A percentile compares a stretch with the other conserved stretches of the same genome.
Evolutionary conservation across 2,329 filamentous ascomycete species (phyloP).

Genomic region (Phaeosphaeria sp.): DNA sequence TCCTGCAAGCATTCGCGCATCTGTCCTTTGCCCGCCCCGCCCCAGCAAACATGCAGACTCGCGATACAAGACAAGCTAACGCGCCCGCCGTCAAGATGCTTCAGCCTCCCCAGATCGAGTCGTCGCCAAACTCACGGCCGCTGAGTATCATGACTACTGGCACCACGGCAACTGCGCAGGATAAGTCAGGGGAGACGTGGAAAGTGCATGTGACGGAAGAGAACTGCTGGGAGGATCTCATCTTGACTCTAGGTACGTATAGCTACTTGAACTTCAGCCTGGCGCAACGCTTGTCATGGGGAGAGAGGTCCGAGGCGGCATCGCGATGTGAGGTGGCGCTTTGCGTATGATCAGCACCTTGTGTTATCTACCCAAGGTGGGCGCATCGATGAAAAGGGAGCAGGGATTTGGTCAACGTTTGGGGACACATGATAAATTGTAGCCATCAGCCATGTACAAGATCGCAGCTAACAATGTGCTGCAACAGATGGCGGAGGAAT

Average conservation of each 20-base stretch:
- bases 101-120: constrained; percentile 9
- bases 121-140: constrained; percentile 36
- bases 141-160: constrained; percentile 44
- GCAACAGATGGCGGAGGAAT: constrained; percentile 57
- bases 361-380: not conserved
- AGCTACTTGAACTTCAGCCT: not conserved
- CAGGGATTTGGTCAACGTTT: no score
- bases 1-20: constrained; percentile 10
- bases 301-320: not conserved
- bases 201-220: constrained; percentile 46
- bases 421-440: no score
- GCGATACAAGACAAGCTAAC: constrained; percentile 18
- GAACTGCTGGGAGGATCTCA: constrained; percentile 57
- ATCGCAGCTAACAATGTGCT: constrained; percentile 20
- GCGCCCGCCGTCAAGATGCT: constrained; percentile 32
- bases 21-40: not conserved
- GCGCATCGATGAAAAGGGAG: no score
- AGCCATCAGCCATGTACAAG: not conserved
- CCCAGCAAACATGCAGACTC: constrained; percentile 5
- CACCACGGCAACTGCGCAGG: constrained; percentile 42
- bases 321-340: not conserved
- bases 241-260: constrained; percentile 52
- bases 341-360: not conserved
- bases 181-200: constrained; percentile 54
- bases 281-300: not conserved